phyloP scores from a whole-genome alignment of 495 filamentous ascomycete species.

The Neurospora sp. region DNA sequence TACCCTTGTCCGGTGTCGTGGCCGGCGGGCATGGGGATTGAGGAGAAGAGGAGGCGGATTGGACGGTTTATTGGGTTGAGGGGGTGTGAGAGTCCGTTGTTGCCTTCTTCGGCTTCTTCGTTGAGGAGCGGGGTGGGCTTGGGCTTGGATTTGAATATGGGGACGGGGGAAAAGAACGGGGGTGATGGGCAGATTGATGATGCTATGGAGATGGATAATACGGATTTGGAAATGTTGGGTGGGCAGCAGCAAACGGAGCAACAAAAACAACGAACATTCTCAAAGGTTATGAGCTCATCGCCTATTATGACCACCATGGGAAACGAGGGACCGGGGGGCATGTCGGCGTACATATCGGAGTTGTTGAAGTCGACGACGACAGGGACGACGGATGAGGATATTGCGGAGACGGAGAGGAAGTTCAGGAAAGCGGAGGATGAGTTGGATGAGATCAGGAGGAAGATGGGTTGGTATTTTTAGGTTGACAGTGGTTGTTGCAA shows the following conservation, averaged over 20 bases:
- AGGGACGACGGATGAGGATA: constrained; percentile 26
- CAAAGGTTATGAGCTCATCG: background rate
- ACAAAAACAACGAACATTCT: background rate
- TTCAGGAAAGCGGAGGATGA: constrained; percentile 23
- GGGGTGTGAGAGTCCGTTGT: constrained; percentile 45
- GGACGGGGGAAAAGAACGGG: constrained; percentile 25
- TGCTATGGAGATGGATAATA: constrained; percentile 20
- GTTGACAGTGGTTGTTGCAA: background rate
- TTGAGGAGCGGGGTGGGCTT: constrained; percentile 11
- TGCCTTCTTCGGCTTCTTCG: constrained; percentile 1
- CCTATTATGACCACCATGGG: background rate
- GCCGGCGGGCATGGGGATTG: constrained; percentile 29
- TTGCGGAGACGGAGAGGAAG: constrained; percentile 26
- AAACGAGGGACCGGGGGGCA: background rate
- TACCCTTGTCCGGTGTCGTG: constrained; percentile 52
- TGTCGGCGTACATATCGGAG: background rate
- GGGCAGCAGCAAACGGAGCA: background rate
- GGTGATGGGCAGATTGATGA: constrained; percentile 1
- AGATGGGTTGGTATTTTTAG: constrained; percentile 30
- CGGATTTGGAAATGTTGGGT: background rate
- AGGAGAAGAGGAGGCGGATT: constrained; percentile 51
- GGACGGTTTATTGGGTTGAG: constrained; percentile 59
- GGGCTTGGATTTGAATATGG: constrained; percentile 11
- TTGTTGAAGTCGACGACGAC: background rate
- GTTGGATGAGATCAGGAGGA: constrained; percentile 31